These are phyloP conservation scores for Aspergillus carlsbadensis DNA, from an alignment of 495 filamentous ascomycete genomes.

Conservation along the genomic window DNA sequence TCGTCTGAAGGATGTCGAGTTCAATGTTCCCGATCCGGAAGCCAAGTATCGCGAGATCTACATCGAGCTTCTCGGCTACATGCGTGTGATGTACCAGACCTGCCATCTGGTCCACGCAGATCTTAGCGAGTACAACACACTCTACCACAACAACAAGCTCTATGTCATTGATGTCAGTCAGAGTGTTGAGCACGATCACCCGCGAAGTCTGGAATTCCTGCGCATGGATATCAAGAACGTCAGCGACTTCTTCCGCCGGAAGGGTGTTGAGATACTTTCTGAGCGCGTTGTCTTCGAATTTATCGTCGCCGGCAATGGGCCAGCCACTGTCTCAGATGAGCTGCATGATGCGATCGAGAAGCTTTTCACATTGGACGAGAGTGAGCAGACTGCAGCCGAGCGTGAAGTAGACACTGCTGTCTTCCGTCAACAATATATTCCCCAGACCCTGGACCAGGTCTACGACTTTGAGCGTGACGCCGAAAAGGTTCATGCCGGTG, in stretches of 20 bases:
- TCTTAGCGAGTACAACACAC: slow-evolving; percentile 93
- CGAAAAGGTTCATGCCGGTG: slow-evolving; percentile 68
- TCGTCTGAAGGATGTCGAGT: slow-evolving; percentile 72
- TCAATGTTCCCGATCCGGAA: slow-evolving; percentile 54
- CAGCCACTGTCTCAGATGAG: slow-evolving; percentile 36
- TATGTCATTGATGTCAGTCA: slow-evolving; percentile 98
- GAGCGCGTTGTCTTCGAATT: slow-evolving; percentile 79
- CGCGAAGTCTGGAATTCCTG: slow-evolving; percentile 84
- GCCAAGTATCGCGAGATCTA: slow-evolving; percentile 73
- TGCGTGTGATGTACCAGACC: slow-evolving; percentile 87
- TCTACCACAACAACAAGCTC: slow-evolving; percentile 79
- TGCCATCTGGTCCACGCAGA: slow-evolving; percentile 93
- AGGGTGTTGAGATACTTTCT: slow-evolving; percentile 73
- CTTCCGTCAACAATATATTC: slow-evolving; percentile 93
- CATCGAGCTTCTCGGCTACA: slow-evolving; percentile 77
- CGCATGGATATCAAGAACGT: slow-evolving; percentile 98
- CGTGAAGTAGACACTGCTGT: slow-evolving; percentile 81
- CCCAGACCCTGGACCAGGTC: slow-evolving; percentile 88
- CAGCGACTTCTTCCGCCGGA: slow-evolving; percentile 82
- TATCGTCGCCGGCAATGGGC: slow-evolving; percentile 60
- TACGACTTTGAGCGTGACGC: slow-evolving; percentile 94
- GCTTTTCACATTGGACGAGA: slow-evolving; percentile 41
- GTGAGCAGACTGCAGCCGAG: slow-evolving; percentile 36
- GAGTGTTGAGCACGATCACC: slow-evolving; percentile 94
- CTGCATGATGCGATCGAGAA: slow-evolving; percentile 52